Conservation (phyloP, 2,329 filamentous ascomycete species). For the Colletotrichum tanaceti region DNA sequence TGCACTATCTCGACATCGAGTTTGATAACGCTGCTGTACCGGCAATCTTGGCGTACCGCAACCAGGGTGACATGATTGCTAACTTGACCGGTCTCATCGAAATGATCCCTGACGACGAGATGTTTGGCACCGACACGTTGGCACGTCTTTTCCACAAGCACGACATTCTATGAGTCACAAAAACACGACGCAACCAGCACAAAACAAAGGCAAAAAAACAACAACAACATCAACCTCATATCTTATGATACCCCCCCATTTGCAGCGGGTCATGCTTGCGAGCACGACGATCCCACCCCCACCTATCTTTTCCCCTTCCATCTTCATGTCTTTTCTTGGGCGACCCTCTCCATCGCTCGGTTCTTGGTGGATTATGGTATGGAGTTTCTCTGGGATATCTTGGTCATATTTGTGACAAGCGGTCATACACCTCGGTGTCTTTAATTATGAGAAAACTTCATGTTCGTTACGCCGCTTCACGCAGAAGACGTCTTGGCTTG, state of each 20-base stretch:
- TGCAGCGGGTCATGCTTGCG: slow-evolving; percentile 30
- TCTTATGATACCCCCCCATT: slow-evolving; percentile 41
- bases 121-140: slow-evolving; percentile 66
- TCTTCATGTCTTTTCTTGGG: slow-evolving; percentile 14
- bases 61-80: slow-evolving; percentile 88
- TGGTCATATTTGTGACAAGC: slow-evolving; percentile 18
- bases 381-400: slow-evolving; percentile 8
- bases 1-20: slow-evolving; percentile 92
- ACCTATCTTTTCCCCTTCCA: neutral
- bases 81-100: slow-evolving; percentile 88
- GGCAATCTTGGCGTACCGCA: slow-evolving; percentile 87
- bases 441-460: slow-evolving; percentile 9
- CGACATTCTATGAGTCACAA: slow-evolving; percentile 58
- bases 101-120: slow-evolving; percentile 79
- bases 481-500: neutral
- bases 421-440: slow-evolving; percentile 1
- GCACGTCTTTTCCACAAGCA: slow-evolving; percentile 65
- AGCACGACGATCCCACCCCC: slow-evolving; percentile 19
- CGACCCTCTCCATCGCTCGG: neutral
- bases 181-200: neutral
- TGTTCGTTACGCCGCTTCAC: neutral
- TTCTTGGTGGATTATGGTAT: neutral
- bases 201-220: slow-evolving; percentile 6
- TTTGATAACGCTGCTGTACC: slow-evolving; percentile 92
- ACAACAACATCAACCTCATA: slow-evolving; percentile 12